phyloP scores from a whole-genome alignment of 116 monocot species.

The Iris pallida region DNA sequence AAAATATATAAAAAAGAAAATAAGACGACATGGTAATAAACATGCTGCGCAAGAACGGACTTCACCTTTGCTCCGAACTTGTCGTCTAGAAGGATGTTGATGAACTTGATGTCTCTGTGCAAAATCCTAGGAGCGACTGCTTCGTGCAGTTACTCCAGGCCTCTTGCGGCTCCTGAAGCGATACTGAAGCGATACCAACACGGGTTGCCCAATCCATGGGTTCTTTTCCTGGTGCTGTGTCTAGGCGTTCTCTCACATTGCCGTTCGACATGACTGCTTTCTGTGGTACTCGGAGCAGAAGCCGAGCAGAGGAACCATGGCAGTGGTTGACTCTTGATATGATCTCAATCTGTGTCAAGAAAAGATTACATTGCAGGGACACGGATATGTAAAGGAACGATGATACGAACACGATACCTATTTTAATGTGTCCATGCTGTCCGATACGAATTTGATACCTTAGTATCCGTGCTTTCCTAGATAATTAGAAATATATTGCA shows the following conservation, averaged over 20 bases:
- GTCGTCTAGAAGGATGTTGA: slow-evolving; percentile 92
- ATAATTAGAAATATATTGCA: no score
- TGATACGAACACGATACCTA: no score
- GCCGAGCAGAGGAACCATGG: slow-evolving; percentile 82
- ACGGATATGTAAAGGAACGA: no score
- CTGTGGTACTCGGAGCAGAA: slow-evolving; percentile 73
- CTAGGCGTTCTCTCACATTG: slow-evolving; percentile 76
- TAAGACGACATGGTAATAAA: no score
- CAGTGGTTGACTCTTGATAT: slow-evolving; percentile 90
- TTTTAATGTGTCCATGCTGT: no score
- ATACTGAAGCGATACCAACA: slow-evolving; percentile 61
- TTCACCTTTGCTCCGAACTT: slow-evolving; percentile 16
- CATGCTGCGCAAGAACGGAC: no score
- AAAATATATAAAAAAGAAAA: slow-evolving; percentile 1
- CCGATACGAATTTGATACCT: no score
- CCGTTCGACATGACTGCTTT: slow-evolving; percentile 72
- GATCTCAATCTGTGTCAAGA: slow-evolving; percentile 60
- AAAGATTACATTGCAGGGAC: not conserved
- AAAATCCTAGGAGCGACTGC: slow-evolving; percentile 87
- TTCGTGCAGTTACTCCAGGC: slow-evolving; percentile 96
- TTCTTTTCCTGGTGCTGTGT: slow-evolving; percentile 39
- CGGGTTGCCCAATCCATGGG: slow-evolving; percentile 72
- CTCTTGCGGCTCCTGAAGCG: slow-evolving; percentile 81
- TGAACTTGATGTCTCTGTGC: slow-evolving; percentile 91
- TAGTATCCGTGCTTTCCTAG: no score